These are phyloP conservation scores for Smittium culicis DNA, from an alignment of 371 early-diverging fungal genomes.

Conservation along the genomic window DNA sequence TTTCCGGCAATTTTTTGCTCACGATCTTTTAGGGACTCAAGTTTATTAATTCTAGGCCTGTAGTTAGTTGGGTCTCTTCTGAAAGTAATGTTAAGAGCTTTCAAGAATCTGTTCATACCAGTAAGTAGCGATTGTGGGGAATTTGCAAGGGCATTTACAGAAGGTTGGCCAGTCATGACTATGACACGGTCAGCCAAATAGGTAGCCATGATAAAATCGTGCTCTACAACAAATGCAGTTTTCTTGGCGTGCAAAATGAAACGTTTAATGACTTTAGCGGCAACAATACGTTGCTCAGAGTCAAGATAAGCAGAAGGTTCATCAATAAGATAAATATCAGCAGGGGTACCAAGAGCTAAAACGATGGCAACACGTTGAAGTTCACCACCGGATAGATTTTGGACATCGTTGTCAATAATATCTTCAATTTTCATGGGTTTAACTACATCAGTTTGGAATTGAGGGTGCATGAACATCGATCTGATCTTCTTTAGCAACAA, in stretches of 20 bases:
- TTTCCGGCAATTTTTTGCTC: constrained; percentile 93
- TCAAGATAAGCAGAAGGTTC: constrained; percentile 99
- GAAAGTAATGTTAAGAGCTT: constrained; percentile 94
- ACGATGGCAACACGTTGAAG: constrained; percentile 98
- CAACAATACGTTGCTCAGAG: constrained; percentile 99
- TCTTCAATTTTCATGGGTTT: constrained; percentile 92
- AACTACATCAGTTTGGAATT: constrained; percentile 96
- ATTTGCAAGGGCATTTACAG: constrained; percentile 73
- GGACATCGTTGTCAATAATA: constrained; percentile 87
- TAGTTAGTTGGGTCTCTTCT: constrained; percentile 97
- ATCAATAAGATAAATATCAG: constrained; percentile 98
- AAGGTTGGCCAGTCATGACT: constrained; percentile 94
- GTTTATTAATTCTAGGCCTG: constrained; percentile 99
- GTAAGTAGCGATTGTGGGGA: constrained; percentile 80
- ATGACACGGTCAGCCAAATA: constrained; percentile 99
- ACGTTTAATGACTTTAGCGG: constrained; percentile 98
- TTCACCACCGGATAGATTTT: constrained; percentile 97
- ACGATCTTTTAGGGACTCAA: constrained; percentile 91
- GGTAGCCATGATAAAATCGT: constrained; percentile 99
- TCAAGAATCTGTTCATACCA: constrained; percentile 98
- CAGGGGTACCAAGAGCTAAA: constrained; percentile 87
- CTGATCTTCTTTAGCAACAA: constrained; percentile 90
- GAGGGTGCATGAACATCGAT: constrained; percentile 80
- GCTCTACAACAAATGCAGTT: constrained; percentile 99
- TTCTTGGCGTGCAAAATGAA: constrained; percentile 96